Base-by-base conservation (phyloP, 768 basidiomycete genomes). In the Mycena rosella region DNA sequence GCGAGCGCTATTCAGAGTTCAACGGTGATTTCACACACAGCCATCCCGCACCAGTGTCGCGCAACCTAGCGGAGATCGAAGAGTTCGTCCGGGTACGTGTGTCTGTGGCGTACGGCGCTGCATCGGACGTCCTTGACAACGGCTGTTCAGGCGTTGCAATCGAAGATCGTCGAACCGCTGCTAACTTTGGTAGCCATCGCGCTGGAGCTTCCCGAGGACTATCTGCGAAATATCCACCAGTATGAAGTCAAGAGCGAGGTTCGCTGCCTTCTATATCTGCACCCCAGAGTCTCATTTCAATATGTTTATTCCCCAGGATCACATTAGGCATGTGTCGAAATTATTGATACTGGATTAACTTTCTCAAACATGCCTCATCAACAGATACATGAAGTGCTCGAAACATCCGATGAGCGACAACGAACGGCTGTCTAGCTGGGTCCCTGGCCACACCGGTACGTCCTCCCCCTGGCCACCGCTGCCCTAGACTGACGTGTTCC, bases 331-430 rank as follows among this genome's bases (percentile, higher is more conserved):
- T 29, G 56, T 14, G 42, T 54, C 8, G 36, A n/a, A 44, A 14
- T 20, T 26, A 17, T 15, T 6, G 9, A 9, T 38, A 22, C 44
- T 29, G 38, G 27, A 20, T 18, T n/a, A 18, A 20, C 22, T 9
- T n/a, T 18, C 40, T 68, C 78, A 84, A 59, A 82, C 83, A 68
- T 10, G 14, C 17, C 7, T 26, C 42, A 7, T 15, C n/a, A 18
- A 76, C 85, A 82, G 87, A 32, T 87, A 86, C 78, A 88, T 88
- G 87, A 85, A 86, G 70, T 88, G 87, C 78, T 73, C 74, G 57
- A 82, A 82, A 65, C 83, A 81, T 74, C 78, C 78, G 1, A 74
- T 78, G 0, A 80, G 81, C 65, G 81, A 85, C 73, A 83, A 82
- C 69, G 74, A 65, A 1, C 76, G 78, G 58, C 68, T 85, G 44